These are phyloP conservation scores for Xylaria nigripes DNA, from an alignment of 495 filamentous ascomycete genomes.

Conservation along the genomic window DNA sequence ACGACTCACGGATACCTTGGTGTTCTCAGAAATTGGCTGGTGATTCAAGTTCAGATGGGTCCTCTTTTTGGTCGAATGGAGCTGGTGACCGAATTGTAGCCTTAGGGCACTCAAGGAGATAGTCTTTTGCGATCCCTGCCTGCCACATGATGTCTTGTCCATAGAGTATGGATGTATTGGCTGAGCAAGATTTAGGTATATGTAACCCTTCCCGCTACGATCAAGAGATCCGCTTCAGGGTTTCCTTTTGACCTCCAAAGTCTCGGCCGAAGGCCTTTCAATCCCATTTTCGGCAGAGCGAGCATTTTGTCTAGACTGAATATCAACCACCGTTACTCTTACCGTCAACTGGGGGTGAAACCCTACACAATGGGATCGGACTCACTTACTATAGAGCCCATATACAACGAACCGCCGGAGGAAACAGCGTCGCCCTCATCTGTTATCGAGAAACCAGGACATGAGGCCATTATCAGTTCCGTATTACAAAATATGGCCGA, in stretches of 20 bases:
- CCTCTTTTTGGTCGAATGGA: too few species aligned
- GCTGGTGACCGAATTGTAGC: too few species aligned
- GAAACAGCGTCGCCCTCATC: conserved; percentile 18
- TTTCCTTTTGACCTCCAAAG: background rate
- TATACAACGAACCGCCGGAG: conserved; percentile 15
- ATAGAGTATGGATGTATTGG: too few species aligned
- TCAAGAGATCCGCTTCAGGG: background rate
- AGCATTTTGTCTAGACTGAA: background rate
- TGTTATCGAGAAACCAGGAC: conserved; percentile 13
- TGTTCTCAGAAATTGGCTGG: too few species aligned
- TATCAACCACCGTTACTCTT: background rate
- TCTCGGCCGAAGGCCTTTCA: background rate
- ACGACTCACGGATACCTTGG: too few species aligned
- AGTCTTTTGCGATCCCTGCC: too few species aligned
- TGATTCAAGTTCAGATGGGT: too few species aligned
- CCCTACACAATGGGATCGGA: conserved; percentile 18
- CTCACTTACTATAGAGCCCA: conserved; percentile 3
- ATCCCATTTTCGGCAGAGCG: background rate
- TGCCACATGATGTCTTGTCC: too few species aligned
- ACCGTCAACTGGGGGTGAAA: conserved; percentile 1
- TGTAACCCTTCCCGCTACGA: too few species aligned
- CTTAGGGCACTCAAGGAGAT: too few species aligned
- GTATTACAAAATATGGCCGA: conserved; percentile 5
- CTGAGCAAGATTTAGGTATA: too few species aligned
- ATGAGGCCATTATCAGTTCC: conserved; percentile 13